phyloP scores from a whole-genome alignment of 2,329 filamentous ascomycete genomes.

The Lasiodiplodia hormozganensis region DNA sequence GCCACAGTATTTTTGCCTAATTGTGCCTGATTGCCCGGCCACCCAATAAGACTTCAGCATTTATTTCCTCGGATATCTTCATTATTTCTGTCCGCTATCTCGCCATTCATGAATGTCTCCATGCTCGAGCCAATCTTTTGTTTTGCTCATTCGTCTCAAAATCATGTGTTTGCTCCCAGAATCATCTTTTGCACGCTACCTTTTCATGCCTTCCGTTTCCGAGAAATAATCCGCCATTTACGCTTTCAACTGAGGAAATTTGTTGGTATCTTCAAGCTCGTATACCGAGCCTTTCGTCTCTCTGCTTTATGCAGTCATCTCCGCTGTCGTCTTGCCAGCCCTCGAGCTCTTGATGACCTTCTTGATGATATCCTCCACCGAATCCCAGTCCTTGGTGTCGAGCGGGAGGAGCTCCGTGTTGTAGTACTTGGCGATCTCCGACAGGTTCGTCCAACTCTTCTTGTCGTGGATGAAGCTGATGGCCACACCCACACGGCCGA shows the following conservation, averaged over 20 bases:
- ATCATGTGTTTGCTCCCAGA: background rate
- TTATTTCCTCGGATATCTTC: background rate
- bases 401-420: constrained; percentile 81
- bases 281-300: background rate
- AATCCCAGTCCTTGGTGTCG: constrained; percentile 88
- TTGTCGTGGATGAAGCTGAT: constrained; percentile 93
- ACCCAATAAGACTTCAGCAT: background rate
- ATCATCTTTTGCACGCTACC: background rate
- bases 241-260: constrained; percentile 4
- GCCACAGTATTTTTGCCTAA: constrained; percentile 4
- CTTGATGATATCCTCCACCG: constrained; percentile 83
- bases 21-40: constrained; percentile 7
- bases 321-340: constrained; percentile 49
- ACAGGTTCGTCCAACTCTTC: constrained; percentile 79
- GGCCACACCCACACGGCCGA: constrained; percentile 93
- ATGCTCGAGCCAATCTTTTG: background rate
- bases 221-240: background rate
- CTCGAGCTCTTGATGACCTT: constrained; percentile 57
- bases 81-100: background rate
- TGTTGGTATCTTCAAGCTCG: constrained; percentile 14
- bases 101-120: background rate
- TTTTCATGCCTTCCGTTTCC: background rate
- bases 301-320: constrained; percentile 41
- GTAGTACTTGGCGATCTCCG: constrained; percentile 81
- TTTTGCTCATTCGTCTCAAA: background rate